These are phyloP conservation scores for Leptomonas seymouri DNA, from an alignment of 208 protist genomes.

Conservation along the genomic window DNA sequence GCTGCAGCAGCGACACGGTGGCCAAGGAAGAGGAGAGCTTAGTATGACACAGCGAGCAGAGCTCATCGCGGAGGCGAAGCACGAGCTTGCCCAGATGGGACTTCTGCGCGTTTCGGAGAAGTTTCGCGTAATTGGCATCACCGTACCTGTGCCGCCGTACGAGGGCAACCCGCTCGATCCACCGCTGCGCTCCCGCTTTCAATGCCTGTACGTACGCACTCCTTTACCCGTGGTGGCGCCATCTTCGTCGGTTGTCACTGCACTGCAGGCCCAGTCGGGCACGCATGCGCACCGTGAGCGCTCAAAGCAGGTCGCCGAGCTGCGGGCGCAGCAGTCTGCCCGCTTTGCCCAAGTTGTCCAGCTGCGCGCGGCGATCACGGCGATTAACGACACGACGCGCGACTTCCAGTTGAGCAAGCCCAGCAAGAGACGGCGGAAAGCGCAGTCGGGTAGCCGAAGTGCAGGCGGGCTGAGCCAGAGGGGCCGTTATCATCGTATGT, in stretches of 20 bases:
- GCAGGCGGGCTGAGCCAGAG: not conserved
- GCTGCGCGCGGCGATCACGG: conserved; percentile 55
- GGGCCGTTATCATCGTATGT: conserved; percentile 2
- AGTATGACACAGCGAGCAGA: not conserved
- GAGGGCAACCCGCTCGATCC: conserved; percentile 88
- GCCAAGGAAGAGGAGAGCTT: not conserved
- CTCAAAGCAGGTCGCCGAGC: conserved; percentile 18
- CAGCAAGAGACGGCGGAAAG: conserved; percentile 6
- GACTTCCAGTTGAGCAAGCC: conserved; percentile 51
- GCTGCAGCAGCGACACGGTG: conserved; percentile 7
- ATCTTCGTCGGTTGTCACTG: conserved; percentile 20
- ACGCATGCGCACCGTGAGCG: conserved; percentile 12
- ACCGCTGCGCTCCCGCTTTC: conserved; percentile 83
- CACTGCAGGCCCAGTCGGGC: conserved; percentile 2
- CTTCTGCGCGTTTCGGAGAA: conserved; percentile 90
- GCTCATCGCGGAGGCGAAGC: conserved; percentile 40
- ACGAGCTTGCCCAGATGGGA: conserved; percentile 66
- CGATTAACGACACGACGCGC: conserved; percentile 59
- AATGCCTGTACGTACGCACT: conserved; percentile 77
- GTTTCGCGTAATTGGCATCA: conserved; percentile 95
- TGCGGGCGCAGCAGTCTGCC: conserved; percentile 27
- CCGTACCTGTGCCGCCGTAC: conserved; percentile 90
- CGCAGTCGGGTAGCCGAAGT: not conserved
- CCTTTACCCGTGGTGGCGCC: conserved; percentile 39
- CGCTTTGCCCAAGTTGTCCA: conserved; percentile 49